Percentiles rank a stretch among this genome's conserved stretches.
phyloP scores from a whole-genome alignment of 202 grass and related monocot species.

The Panicum hallii region DNA sequence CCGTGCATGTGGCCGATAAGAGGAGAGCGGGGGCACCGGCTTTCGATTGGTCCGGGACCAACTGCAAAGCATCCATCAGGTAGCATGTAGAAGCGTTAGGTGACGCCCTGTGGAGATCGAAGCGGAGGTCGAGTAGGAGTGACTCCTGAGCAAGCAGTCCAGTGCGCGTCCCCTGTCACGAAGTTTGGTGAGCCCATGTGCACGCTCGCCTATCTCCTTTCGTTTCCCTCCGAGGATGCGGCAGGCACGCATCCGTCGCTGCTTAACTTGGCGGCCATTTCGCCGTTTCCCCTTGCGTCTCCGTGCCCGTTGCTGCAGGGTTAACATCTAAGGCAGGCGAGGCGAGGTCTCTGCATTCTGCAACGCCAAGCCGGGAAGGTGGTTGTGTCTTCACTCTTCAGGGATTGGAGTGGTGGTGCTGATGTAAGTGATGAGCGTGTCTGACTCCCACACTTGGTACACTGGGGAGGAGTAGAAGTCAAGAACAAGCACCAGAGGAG shows the following conservation, averaged over 20 bases:
- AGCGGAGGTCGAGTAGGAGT: slow-evolving; percentile 55
- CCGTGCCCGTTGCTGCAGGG: not conserved
- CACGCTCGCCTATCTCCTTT: not conserved
- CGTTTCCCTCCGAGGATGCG: not conserved
- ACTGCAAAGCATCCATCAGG: not conserved
- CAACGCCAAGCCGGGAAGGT: not conserved
- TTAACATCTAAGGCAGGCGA: slow-evolving; percentile 7
- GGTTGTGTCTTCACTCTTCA: not conserved
- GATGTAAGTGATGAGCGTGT: not conserved
- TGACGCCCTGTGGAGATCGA: not conserved
- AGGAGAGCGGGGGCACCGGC: not conserved
- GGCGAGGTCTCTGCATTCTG: not conserved
- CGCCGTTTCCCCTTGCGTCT: not conserved
- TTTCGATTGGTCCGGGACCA: not conserved
- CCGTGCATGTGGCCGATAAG: slow-evolving; percentile 27
- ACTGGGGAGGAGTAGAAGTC: slow-evolving; percentile 30
- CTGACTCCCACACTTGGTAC: not conserved
- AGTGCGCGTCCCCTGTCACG: slow-evolving; percentile 11
- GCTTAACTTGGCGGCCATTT: slow-evolving; percentile 23
- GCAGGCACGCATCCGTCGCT: not conserved
- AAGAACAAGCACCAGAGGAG: slow-evolving; percentile 17
- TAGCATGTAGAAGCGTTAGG: not conserved
- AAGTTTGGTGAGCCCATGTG: slow-evolving; percentile 24
- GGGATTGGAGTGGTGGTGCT: not conserved
- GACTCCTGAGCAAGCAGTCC: slow-evolving; percentile 42